Conservation (phyloP, 2,329 filamentous ascomycete species). For the Cercospora sp. region DNA sequence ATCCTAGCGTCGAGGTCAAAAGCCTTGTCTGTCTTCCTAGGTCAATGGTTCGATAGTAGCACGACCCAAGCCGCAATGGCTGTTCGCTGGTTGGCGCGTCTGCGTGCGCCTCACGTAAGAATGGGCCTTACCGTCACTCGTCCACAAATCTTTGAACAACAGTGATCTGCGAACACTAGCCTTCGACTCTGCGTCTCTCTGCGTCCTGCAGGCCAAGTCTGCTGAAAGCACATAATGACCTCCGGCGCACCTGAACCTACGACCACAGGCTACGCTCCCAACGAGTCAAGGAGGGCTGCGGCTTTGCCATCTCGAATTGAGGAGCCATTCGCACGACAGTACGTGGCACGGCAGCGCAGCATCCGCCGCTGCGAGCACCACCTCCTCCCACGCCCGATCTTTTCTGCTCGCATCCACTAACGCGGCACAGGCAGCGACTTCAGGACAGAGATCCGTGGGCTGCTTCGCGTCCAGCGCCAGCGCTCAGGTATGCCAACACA, state of each 20-base stretch:
- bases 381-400: background rate
- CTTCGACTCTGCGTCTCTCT: slow-evolving; percentile 28
- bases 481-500: slow-evolving; percentile 34
- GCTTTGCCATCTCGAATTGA: slow-evolving; percentile 30
- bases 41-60: slow-evolving; percentile 31
- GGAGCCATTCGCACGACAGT: slow-evolving; percentile 32
- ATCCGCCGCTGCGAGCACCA: slow-evolving; percentile 8
- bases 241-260: slow-evolving; percentile 31
- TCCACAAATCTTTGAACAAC: slow-evolving; percentile 29
- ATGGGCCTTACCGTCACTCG: slow-evolving; percentile 27
- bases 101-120: slow-evolving; percentile 32
- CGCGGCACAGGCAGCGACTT: slow-evolving; percentile 32
- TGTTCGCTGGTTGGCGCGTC: slow-evolving; percentile 31
- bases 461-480: slow-evolving; percentile 30
- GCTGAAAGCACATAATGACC: slow-evolving; percentile 31
- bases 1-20: slow-evolving; percentile 26
- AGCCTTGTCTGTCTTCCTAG: slow-evolving; percentile 27
- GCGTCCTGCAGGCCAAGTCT: slow-evolving; percentile 29
- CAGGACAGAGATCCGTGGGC: slow-evolving; percentile 36
- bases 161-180: slow-evolving; percentile 31
- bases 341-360: slow-evolving; percentile 16
- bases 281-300: slow-evolving; percentile 31
- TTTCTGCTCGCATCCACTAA: slow-evolving; percentile 12
- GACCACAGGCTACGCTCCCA: slow-evolving; percentile 31
- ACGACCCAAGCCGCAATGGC: slow-evolving; percentile 30